Base-by-base conservation (phyloP, 108 stramenopile species). In the Fragilariopsis cylindrus region DNA sequence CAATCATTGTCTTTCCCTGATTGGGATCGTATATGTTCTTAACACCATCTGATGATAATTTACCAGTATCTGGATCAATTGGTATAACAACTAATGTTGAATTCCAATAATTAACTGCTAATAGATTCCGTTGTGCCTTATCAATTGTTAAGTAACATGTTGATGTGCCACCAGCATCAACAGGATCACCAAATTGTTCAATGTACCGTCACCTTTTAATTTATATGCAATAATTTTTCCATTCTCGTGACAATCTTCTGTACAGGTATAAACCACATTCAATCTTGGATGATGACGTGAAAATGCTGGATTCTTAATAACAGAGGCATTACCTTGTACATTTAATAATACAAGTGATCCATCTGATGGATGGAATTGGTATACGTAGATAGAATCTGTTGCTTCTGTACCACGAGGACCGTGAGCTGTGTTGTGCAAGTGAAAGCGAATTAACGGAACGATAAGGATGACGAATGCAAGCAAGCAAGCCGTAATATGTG, bases 91-190 rank as follows among this genome's bases (percentile, higher is more conserved):
- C 93, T 11, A 98, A 79, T 4, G 94, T 92, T 4, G 92, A 92
- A 75, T 96, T 89, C 97, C 97, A 98, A 71, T 97, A 98, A 82
- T 98, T 98, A 40, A 95, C 95, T 41, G 93, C 90, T 21, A 98
- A 81, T 65, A 97, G 67, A 76, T 97, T 81, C 63, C 81, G 78
- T 56, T 83, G 80, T 15, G 86, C 85, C 40, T 77, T 82, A 77
- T 96, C 95, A 57, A 98, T 92, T 43, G 96, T 97, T 48, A 98
- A 74, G 76, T 97, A 98, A 88, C 97, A 98, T 15, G 97, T 98
- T 48, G 94, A 95, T 21, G 90, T 92, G 48, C 95, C 95, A 49
- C 89, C 89, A 49, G 96, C 96, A 79, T 93, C 93, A 8, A 90
- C 86, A 46, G 82, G 60, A 58, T 84, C 76, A 21, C 86, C 85